Evolutionary conservation across 768 basidiomycete species (phyloP).

Genomic region (Ramaria sp.): DNA sequence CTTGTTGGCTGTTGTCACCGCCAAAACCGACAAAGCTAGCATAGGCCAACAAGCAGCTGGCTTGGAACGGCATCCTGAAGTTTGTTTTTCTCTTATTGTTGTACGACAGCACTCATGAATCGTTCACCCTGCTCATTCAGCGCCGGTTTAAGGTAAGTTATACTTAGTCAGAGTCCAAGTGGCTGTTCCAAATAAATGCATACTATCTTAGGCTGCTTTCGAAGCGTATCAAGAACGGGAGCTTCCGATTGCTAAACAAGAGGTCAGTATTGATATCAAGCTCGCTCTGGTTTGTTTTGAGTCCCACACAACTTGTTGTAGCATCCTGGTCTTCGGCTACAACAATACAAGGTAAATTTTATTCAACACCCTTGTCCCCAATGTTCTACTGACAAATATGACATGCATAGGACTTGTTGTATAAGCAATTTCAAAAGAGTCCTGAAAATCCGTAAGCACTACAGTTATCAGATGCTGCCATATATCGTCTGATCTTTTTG

Average conservation of each 20-base stretch:
- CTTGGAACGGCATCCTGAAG: slow-evolving; percentile 89
- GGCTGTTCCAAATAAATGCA: neutral
- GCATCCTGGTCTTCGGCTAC: slow-evolving; percentile 83
- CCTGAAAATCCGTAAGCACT: slow-evolving; percentile 83
- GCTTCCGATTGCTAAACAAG: slow-evolving; percentile 62
- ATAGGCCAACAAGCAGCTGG: slow-evolving; percentile 78
- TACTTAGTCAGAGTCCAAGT: neutral
- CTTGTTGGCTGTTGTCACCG: slow-evolving; percentile 77
- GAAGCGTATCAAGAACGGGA: slow-evolving; percentile 86
- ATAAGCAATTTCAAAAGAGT: slow-evolving; percentile 94
- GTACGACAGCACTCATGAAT: neutral
- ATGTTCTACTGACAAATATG: slow-evolving; percentile 1
- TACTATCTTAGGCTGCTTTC: slow-evolving; percentile 53
- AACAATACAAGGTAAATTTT: slow-evolving; percentile 68
- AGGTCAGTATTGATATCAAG: slow-evolving; percentile 35
- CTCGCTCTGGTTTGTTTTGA: slow-evolving; percentile 9
- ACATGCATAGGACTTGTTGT: slow-evolving; percentile 56
- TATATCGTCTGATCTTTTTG: slow-evolving; percentile 1
- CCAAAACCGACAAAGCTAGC: slow-evolving; percentile 89
- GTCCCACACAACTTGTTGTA: slow-evolving; percentile 20
- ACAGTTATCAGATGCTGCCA: neutral
- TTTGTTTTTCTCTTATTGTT: slow-evolving; percentile 25
- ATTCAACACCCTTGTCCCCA: neutral
- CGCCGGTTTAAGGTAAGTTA: slow-evolving; percentile 81
- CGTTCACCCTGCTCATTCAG: slow-evolving; percentile 29